phyloP scores from a whole-genome alignment of 805 yeast species.

The Ogataea populi-albae region DNA sequence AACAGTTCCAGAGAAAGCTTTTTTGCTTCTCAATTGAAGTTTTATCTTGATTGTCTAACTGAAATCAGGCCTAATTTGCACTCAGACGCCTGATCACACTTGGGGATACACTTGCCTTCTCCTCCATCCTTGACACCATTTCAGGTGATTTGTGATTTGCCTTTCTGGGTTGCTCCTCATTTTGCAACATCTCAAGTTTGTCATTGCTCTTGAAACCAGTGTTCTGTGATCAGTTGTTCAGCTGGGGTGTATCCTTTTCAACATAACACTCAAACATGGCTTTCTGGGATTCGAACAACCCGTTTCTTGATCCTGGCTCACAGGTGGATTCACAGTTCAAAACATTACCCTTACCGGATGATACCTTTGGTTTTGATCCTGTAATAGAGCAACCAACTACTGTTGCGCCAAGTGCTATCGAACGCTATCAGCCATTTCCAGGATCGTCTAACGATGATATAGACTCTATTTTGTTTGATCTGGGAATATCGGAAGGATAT shows the following conservation, averaged over 20 bases:
- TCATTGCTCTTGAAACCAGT: too few species aligned
- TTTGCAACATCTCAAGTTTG: too few species aligned
- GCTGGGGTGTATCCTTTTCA: neutral
- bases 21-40: constrained; percentile 1
- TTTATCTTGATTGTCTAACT: too few species aligned
- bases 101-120: too few species aligned
- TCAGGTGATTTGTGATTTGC: too few species aligned
- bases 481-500: constrained; percentile 35
- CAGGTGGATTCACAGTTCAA: constrained; percentile 34
- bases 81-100: too few species aligned
- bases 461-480: constrained; percentile 29
- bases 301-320: constrained; percentile 31
- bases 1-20: neutral
- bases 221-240: too few species aligned
- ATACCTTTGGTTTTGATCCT: constrained; percentile 44
- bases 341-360: constrained; percentile 49
- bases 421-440: constrained; percentile 2
- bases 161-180: too few species aligned
- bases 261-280: constrained; percentile 10
- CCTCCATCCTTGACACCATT: too few species aligned
- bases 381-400: constrained; percentile 19
- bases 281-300: constrained; percentile 21
- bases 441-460: constrained; percentile 23
- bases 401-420: constrained; percentile 14
- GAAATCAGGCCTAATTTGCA: too few species aligned